Evolutionary conservation across 2,329 filamentous ascomycete species (phyloP).

Genomic region (Tolypocladium endophyticum): DNA sequence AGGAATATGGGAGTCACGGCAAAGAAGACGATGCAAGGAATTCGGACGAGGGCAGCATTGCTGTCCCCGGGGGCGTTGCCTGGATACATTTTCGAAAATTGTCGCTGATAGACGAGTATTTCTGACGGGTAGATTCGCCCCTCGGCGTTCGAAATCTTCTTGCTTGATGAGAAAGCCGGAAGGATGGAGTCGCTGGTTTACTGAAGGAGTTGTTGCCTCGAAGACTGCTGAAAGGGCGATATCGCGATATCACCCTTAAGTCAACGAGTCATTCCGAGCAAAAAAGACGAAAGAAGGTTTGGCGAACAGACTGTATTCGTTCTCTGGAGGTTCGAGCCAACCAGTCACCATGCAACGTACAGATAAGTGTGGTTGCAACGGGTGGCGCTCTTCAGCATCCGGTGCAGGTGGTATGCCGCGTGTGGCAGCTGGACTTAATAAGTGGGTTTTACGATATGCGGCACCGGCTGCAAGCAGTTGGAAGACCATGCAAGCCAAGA

Average conservation of each 20-base stretch:
- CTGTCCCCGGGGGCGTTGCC: conserved; percentile 19
- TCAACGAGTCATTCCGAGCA: background rate
- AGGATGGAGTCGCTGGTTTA: background rate
- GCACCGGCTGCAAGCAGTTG: background rate
- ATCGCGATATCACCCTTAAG: too few species aligned
- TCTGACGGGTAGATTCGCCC: background rate
- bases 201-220: background rate
- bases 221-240: background rate
- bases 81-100: background rate
- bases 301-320: background rate
- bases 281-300: background rate
- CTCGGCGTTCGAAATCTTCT: background rate
- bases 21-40: conserved; percentile 32
- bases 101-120: background rate
- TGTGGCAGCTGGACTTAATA: background rate
- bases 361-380: background rate
- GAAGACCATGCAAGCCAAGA: background rate
- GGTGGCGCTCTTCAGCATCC: background rate
- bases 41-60: conserved; percentile 25
- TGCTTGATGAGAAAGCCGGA: background rate
- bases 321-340: background rate
- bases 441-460: background rate
- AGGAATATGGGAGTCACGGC: conserved; percentile 29
- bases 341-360: background rate
- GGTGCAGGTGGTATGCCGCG: background rate